phyloP scores from a whole-genome alignment of 2,329 filamentous ascomycete species.

The Westerdykella aurantiaca region DNA sequence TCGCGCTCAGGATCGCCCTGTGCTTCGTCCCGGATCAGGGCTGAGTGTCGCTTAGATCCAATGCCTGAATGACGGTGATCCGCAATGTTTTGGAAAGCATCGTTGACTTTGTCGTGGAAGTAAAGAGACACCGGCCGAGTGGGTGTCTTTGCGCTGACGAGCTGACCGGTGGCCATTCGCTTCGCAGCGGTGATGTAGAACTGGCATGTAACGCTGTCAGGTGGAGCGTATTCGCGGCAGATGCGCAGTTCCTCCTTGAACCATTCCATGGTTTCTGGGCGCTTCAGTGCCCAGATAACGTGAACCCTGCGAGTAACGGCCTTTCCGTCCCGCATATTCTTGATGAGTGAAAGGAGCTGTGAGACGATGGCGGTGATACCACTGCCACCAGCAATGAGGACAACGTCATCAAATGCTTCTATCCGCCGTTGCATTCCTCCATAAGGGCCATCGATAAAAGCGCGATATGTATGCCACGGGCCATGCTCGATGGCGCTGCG shows the following conservation, averaged over 20 bases:
- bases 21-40: constrained; percentile 74
- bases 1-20: constrained; percentile 73
- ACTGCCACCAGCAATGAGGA: constrained; percentile 88
- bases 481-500: constrained; percentile 77
- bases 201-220: constrained; percentile 83
- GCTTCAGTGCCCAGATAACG: constrained; percentile 89
- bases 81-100: constrained; percentile 79
- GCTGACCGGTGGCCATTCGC: constrained; percentile 44
- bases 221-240: constrained; percentile 81
- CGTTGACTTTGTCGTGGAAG: constrained; percentile 82
- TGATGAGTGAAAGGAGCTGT: constrained; percentile 88
- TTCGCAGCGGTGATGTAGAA: constrained; percentile 87
- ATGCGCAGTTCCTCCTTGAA: constrained; percentile 92
- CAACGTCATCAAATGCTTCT: constrained; percentile 86
- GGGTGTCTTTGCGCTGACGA: constrained; percentile 48
- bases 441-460: constrained; percentile 90
- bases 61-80: constrained; percentile 55
- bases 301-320: constrained; percentile 86
- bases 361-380: constrained; percentile 92
- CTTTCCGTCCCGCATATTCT: constrained; percentile 90
- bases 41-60: constrained; percentile 61
- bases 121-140: constrained; percentile 62
- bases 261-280: constrained; percentile 93
- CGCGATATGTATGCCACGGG: constrained; percentile 84
- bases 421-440: constrained; percentile 88